These are phyloP conservation scores for Moelleriella libera DNA, from an alignment of 2,329 filamentous ascomycete genomes.

Conservation along the genomic window DNA sequence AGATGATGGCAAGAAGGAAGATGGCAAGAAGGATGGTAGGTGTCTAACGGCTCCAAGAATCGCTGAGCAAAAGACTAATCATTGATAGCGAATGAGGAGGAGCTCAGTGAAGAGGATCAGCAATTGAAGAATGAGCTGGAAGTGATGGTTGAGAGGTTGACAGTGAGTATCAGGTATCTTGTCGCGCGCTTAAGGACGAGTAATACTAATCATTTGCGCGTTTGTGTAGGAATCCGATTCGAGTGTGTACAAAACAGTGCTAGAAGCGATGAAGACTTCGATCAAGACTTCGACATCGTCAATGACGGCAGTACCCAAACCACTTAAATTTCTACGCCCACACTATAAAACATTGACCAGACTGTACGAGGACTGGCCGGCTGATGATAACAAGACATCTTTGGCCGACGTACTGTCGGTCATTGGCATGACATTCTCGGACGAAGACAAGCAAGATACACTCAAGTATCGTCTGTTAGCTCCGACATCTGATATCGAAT, in stretches of 20 bases:
- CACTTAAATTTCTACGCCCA: conserved; percentile 91
- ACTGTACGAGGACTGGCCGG: conserved; percentile 80
- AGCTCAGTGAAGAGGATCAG: conserved; percentile 95
- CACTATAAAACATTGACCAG: conserved; percentile 86
- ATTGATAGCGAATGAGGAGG: conserved; percentile 44
- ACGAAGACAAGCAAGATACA: conserved; percentile 90
- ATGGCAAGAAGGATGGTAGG: conserved; percentile 43
- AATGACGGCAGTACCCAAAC: conserved; percentile 98
- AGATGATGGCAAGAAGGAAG: conserved; percentile 65
- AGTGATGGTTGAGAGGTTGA: conserved; percentile 91
- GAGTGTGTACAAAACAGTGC: conserved; percentile 76
- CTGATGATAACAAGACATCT: conserved; percentile 71
- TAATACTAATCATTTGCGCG: not conserved
- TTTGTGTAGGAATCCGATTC: conserved; percentile 66
- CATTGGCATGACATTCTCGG: conserved; percentile 96
- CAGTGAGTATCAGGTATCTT: conserved; percentile 35
- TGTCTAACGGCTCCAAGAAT: conserved; percentile 5
- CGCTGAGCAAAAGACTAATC: conserved; percentile 8
- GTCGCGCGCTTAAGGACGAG: too few relatives aligned
- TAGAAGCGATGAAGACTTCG: conserved; percentile 94
- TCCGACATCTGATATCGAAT: conserved; percentile 81
- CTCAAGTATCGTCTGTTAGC: conserved; percentile 89
- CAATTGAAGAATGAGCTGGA: conserved; percentile 96
- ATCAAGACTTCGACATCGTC: conserved; percentile 99
- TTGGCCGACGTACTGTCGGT: conserved; percentile 94